These are phyloP conservation scores for Cercospora berteroae DNA, from an alignment of 2,329 filamentous ascomycete genomes.

Conservation along the genomic window DNA sequence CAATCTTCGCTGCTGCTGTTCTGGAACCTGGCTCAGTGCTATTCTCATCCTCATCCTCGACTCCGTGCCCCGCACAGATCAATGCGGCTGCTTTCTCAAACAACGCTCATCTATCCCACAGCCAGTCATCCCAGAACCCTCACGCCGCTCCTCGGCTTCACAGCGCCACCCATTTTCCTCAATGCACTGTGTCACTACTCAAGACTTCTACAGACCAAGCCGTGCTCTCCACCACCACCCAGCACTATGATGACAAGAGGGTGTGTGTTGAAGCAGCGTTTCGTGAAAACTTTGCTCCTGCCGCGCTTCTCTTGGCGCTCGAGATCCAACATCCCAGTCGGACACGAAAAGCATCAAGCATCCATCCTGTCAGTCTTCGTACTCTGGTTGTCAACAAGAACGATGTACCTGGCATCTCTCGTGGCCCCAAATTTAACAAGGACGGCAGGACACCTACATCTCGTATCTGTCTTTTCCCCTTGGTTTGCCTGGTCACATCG, in stretches of 20 bases:
- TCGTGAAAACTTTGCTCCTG: not conserved
- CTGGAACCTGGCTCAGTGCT: not conserved
- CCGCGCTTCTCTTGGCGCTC: not conserved
- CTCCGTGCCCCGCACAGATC: not conserved
- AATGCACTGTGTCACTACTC: not conserved
- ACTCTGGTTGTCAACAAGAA: not conserved
- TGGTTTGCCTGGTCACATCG: not conserved
- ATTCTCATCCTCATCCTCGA: not conserved
- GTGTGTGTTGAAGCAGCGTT: not conserved
- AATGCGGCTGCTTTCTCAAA: not conserved
- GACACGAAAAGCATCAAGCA: not conserved
- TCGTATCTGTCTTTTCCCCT: not conserved
- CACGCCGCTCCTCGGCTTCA: not conserved
- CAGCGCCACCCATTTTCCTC: not conserved
- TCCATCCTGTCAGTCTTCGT: not conserved
- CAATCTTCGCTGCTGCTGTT: not conserved
- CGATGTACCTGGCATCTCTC: not conserved
- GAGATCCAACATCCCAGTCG: not conserved
- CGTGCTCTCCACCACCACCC: not conserved
- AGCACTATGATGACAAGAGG: not conserved
- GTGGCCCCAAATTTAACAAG: not conserved
- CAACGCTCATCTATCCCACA: not conserved
- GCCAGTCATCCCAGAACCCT: not conserved
- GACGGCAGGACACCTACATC: not conserved
- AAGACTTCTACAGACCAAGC: not conserved